Conservation (phyloP, 106 monocot species). For the Triglochin maritima region DNA sequence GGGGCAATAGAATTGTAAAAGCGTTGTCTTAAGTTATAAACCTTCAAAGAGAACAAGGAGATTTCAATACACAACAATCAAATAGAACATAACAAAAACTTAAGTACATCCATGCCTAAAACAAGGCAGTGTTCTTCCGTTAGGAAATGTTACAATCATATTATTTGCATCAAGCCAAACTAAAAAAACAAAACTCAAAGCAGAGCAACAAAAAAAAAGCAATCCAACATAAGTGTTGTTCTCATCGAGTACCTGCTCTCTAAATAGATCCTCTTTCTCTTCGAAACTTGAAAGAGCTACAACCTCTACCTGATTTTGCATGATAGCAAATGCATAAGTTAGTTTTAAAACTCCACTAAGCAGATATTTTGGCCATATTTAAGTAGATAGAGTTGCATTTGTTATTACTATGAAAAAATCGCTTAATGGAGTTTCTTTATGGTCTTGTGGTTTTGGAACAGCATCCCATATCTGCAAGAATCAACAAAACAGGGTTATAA, state of each 20-base stretch:
- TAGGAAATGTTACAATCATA: no score
- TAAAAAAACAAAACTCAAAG: no score
- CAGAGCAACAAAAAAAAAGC: no score
- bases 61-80: no score
- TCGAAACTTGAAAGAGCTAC: slow-evolving; percentile 13
- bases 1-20: slow-evolving; percentile 90
- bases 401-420: slow-evolving; percentile 91
- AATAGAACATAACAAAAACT: no score
- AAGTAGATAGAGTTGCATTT: not conserved
- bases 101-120: no score
- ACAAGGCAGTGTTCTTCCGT: no score
- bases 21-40: slow-evolving; percentile 67
- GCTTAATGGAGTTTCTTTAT: slow-evolving; percentile 88
- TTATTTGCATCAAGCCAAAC: no score
- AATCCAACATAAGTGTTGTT: no score
- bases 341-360: not conserved
- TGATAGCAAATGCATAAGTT: not conserved
- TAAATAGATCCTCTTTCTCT: slow-evolving; percentile 75
- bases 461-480: slow-evolving; percentile 70
- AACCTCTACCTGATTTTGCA: slow-evolving; percentile 36
- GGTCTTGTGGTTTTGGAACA: slow-evolving; percentile 80
- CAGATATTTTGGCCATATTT: not conserved
- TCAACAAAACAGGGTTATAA: not conserved
- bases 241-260: slow-evolving; percentile 54
- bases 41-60: slow-evolving; percentile 26